These are phyloP conservation scores for Oryza nivara DNA, from an alignment of 176 grass and related monocot species.

Conservation along the genomic window DNA sequence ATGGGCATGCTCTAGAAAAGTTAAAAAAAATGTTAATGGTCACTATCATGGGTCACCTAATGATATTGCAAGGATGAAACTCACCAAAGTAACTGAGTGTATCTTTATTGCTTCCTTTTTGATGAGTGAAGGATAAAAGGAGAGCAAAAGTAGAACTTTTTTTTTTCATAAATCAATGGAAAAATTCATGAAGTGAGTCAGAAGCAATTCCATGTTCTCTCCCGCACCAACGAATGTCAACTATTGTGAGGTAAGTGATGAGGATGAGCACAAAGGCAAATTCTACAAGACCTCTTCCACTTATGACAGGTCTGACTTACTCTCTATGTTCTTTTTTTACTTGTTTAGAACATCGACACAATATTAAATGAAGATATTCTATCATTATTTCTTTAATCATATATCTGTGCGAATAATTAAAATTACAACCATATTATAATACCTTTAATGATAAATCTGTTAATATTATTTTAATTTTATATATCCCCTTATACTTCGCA, in stretches of 20 bases:
- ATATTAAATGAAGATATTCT: not conserved
- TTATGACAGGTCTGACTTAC: slow-evolving; percentile 21
- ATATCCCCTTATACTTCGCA: too few relatives aligned
- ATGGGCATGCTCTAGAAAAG: not conserved
- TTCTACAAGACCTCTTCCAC: slow-evolving; percentile 32
- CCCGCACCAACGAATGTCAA: slow-evolving; percentile 50
- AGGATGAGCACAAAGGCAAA: slow-evolving; percentile 41
- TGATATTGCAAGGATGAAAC: slow-evolving; percentile 37
- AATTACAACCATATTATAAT: not conserved
- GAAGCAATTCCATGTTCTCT: slow-evolving; percentile 58
- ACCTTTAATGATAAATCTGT: not conserved
- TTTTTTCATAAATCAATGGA: slow-evolving; percentile 43
- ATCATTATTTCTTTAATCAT: not conserved
- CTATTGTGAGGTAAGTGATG: slow-evolving; percentile 43
- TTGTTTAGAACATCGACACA: not conserved
- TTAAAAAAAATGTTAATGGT: slow-evolving; percentile 1
- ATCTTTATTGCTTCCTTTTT: slow-evolving; percentile 20
- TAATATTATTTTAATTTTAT: not conserved
- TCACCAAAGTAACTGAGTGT: slow-evolving; percentile 27
- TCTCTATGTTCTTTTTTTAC: not conserved
- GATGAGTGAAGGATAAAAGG: slow-evolving; percentile 28
- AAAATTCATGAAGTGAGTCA: slow-evolving; percentile 51
- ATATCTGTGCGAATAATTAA: not conserved
- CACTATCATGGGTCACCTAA: slow-evolving; percentile 22
- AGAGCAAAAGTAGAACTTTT: slow-evolving; percentile 35